Evolutionary conservation across 2,329 filamentous ascomycete species (phyloP).

Genomic region (Colletotrichum musicola): DNA sequence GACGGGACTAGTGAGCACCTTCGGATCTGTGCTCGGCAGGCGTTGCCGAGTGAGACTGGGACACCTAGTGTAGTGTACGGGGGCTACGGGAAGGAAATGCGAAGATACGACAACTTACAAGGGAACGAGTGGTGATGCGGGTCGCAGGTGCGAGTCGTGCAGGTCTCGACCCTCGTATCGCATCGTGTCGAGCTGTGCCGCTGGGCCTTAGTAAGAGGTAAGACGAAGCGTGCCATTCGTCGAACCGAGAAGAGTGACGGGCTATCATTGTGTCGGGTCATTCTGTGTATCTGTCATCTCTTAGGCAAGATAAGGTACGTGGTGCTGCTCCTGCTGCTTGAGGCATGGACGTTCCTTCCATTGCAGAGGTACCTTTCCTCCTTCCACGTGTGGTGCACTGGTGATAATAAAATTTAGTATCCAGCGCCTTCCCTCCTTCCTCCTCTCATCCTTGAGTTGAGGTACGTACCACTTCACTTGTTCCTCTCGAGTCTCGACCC

Average conservation of each 20-base stretch:
- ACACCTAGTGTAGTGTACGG: neutral
- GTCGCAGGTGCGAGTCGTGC: slow-evolving; percentile 1
- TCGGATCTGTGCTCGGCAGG: slow-evolving; percentile 17
- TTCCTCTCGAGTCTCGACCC: neutral
- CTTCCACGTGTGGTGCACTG: slow-evolving; percentile 14
- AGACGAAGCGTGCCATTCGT: slow-evolving; percentile 2
- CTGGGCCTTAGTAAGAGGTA: slow-evolving; percentile 8
- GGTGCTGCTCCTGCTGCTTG: neutral
- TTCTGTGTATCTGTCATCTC: neutral
- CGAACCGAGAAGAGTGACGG: too few relatives aligned
- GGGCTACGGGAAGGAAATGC: neutral
- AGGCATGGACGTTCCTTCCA: too few relatives aligned
- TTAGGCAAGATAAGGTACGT: neutral
- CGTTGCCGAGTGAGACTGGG: slow-evolving; percentile 21
- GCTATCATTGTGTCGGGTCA: too few relatives aligned
- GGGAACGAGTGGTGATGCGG: too few relatives aligned
- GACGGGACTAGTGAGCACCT: slow-evolving; percentile 18
- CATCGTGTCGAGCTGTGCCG: slow-evolving; percentile 7
- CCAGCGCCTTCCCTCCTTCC: too few relatives aligned
- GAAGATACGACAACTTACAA: neutral
- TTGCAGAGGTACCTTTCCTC: neutral
- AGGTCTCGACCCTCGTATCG: slow-evolving; percentile 19
- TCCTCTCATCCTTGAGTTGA: too few relatives aligned
- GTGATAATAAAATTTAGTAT: too few relatives aligned
- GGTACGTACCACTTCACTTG: too few relatives aligned